These are phyloP conservation scores for Rhodomyrtus tomentosa DNA, from an alignment of 345 rosid species.

Conservation along the genomic window DNA sequence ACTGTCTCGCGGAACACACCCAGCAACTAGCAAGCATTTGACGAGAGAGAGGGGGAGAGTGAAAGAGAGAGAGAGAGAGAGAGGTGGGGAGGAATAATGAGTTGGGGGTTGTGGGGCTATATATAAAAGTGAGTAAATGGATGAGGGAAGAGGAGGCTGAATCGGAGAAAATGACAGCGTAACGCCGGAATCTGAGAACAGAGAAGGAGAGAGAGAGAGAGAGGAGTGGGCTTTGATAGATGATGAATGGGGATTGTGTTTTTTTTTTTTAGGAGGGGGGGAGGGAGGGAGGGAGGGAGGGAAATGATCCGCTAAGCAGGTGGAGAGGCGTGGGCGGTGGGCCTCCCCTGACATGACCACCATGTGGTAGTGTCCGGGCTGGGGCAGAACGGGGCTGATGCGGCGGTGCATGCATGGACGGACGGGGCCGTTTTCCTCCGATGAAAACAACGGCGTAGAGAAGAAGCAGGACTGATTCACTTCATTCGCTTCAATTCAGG, in stretches of 20 bases:
- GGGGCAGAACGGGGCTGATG: not conserved
- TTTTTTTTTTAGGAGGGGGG: no score
- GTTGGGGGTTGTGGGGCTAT: not conserved
- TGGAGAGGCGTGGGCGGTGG: conserved; percentile 15
- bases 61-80: not conserved
- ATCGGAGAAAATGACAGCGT: not conserved
- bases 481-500: not conserved
- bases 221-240: not conserved
- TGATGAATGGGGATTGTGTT: not conserved
- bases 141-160: not conserved
- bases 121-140: not conserved
- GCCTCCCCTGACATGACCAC: conserved; percentile 35
- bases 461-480: not conserved
- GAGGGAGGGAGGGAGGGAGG: not conserved
- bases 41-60: not conserved
- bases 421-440: not conserved
- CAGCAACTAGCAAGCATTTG: not conserved
- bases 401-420: not conserved
- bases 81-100: not conserved
- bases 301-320: not conserved
- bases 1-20: not conserved
- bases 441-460: not conserved
- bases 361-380: conserved; percentile 37
- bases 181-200: not conserved
- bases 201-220: not conserved